phyloP scores from a whole-genome alignment of 257 asterid species.

The Petrea volubilis region DNA sequence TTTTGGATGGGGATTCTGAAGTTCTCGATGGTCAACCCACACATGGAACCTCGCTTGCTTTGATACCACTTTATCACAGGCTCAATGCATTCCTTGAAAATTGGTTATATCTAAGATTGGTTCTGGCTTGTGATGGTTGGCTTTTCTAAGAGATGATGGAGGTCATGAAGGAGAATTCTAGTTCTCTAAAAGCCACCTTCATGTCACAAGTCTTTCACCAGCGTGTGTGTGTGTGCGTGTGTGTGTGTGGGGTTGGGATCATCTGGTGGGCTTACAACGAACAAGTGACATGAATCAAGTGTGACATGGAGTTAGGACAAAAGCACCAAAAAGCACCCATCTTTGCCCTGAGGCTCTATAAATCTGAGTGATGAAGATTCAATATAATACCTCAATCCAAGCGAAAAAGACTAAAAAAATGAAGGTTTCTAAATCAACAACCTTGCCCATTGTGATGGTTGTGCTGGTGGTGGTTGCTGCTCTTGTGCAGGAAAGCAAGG shows the following conservation, averaged over 20 bases:
- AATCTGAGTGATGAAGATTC: neutral
- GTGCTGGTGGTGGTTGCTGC: constrained; percentile 30
- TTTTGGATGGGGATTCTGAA: too few species aligned
- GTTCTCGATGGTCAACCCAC: too few species aligned
- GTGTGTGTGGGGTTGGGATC: too few species aligned
- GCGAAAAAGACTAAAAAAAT: neutral
- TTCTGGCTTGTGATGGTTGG: neutral
- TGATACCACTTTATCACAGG: too few species aligned
- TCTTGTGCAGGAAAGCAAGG: constrained; percentile 38
- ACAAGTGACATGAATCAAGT: constrained; percentile 32
- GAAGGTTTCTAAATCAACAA: constrained; percentile 32
- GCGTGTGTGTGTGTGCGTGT: too few species aligned
- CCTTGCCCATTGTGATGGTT: constrained; percentile 25
- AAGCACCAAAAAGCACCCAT: constrained; percentile 40
- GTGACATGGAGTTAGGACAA: constrained; percentile 60
- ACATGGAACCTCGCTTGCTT: too few species aligned
- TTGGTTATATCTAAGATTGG: too few species aligned
- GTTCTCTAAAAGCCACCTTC: neutral
- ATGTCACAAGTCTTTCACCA: neutral
- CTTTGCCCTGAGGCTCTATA: constrained; percentile 27
- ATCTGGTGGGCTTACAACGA: neutral
- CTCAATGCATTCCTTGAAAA: too few species aligned
- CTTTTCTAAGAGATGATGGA: neutral
- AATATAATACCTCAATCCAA: neutral
- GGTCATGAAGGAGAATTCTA: neutral